Evolutionary conservation across 257 asterid genomes (phyloP), one percentile per base, ranked within the genome.

Genomic region (Nemophila menziesii): DNA sequence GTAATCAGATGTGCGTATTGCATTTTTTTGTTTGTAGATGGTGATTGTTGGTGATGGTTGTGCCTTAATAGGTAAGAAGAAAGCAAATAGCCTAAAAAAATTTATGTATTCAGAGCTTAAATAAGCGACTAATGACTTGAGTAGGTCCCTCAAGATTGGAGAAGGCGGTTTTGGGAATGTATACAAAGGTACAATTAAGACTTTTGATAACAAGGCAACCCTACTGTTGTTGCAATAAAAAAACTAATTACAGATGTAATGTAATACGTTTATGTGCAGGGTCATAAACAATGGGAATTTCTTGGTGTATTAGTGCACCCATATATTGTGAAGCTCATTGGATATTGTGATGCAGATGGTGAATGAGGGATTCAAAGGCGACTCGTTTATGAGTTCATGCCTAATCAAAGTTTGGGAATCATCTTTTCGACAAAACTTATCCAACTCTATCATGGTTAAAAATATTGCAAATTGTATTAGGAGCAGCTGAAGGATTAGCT

Each of bases 141-240:
- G 46, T 38, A 69, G 81, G 58, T 47, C 57, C 8, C 77, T 79
- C 5, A 75, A 82, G 76, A 69, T 86, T 20, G 97, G 97, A 0
- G 94, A 86, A 65, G 97, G 97, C 3, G 97, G 97, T 13, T 86
- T 86, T 38, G 97, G 94, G 44, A 72, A 87, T 37, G 97, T 86
- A 0, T 82, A 74, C 34, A 75, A 63, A 39, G 94, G 79, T 12
- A 58, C 56, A 13, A 79, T 82, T 61, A 79, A 64, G 52, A 75
- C 82, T 16, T 63, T 43, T 44, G 77, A 66, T 11, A 82, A 73
- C 21, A 64, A 69, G 84, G 79, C 44, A 77, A 79, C 1, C 66
- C 73, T 20, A 18, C 51, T 44, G 57, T 71, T 19, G 97, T 77
- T 65, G 97, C 97, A n/a, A 61, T 86, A 42, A 86, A 86, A 48